Evolutionary conservation across 176 grass and related monocot genomes (phyloP), one percentile per base, ranked within the genome.

Genomic region (Oropetium thomaeum): DNA sequence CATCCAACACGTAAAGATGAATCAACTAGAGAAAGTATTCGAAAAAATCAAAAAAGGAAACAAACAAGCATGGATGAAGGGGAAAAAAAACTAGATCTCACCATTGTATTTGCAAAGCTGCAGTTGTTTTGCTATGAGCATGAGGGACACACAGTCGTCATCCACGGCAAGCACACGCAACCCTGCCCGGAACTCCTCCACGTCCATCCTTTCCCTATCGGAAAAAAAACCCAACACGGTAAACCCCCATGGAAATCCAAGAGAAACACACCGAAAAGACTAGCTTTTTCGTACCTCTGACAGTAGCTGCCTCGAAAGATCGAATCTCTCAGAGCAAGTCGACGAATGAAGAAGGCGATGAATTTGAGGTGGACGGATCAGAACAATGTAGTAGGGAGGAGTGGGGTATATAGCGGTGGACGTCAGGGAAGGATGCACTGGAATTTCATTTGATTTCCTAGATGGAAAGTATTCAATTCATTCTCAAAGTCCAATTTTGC

Each of bases 121-220:
- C 62, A 92, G 73, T 11, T 30, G 26, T 15, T 0, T 40, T 28
- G 62, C 28, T 1, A 92, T 44, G 20, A 88, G 4, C 49, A 9
- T 17, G 13, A 82, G 81, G 43, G 71, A 64, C 30, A 34, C 49
- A 8, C 4, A 17, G 42, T 82, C 61, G 3, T 82, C 73, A 17
- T 92, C 85, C 4, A 92, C 67, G 5, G 76, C 81, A 2, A 92
- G 84, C 11, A 92, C 73, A 8, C 77, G 67, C 73, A 92, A 54
- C 8, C 81, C 67, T 5, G 9, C 71, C 17, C 77, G 89, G 31
- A 88, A 91, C 34, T 59, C 43, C 10, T 74, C 35, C 58, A n/a
- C 23, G 55, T 65, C 73, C 65, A 65, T 41, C 12, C n/a, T n/a
- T 10, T 22, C 37, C 13, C 35, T 4, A 38, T 13, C 14, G 5